Base-by-base conservation (phyloP, 2,329 filamentous ascomycete species). In the Pyricularia pennisetigena region DNA sequence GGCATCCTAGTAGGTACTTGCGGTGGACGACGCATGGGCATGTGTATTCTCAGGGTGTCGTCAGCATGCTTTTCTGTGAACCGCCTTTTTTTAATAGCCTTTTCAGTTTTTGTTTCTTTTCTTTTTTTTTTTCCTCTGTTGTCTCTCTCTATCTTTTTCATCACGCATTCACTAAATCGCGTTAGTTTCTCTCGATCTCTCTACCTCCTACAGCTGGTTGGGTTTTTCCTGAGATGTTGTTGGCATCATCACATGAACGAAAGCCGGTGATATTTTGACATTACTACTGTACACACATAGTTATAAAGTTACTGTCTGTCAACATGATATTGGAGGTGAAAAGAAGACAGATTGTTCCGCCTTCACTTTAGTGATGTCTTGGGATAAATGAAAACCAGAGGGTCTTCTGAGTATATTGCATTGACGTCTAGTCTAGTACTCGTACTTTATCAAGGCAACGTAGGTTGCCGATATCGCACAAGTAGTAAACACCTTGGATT, bases 81-180 rank as follows among this genome's bases (percentile, higher is more conserved):
- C 65, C n/a, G 29, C 30, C 65, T 57, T 54, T 67, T 68, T 69
- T 67, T 66, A 66, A 63, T 66, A 54, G 35, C n/a, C 65, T 26
- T 49, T 23, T 49, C 30, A 28, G 28, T 49, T 59, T 61, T 65
- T 68, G 23, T 66, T 30, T 66, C 41, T 49, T 35, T 24, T 30
- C 29, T n/a, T 24, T 23, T 35, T 7, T 49, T 57, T 35, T n/a
- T 32, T 30, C 23, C 8, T 23, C 29, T 14, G 30, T 64, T 61
- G 57, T 68, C 28, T 66, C 16, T 64, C 29, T 62, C 28, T 26
- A 28, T 49, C 23, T 16, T 23, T 41, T 20, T 14, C 32, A 41
- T 41, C 32, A 41, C 32, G 35, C 35, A 30, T 68, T 68, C 29
- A 35, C 35, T 66, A 62, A 62, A 62, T 54, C 26, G 59, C 28